These are phyloP conservation scores for Elsinoe arachidis DNA, from an alignment of 2,329 filamentous ascomycete species.

Conservation along the genomic window DNA sequence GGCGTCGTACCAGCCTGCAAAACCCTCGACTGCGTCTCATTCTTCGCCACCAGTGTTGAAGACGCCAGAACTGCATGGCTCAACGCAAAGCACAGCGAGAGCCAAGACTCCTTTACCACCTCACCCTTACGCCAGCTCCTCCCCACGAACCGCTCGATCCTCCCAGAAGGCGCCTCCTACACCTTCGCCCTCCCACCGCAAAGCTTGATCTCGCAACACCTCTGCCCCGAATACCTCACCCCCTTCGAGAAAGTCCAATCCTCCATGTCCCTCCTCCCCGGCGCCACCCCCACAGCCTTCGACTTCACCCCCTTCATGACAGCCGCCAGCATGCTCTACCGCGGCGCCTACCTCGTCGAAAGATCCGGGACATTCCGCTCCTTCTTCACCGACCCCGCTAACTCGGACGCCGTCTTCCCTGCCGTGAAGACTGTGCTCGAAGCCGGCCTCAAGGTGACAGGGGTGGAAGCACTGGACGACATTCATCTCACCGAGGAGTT, in stretches of 20 bases:
- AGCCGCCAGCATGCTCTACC: constrained; percentile 48
- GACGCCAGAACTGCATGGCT: constrained; percentile 45
- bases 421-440: constrained; percentile 1
- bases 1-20: constrained; percentile 49
- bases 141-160: neutral
- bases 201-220: neutral
- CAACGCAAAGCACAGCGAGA: constrained; percentile 29
- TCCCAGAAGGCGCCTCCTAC: neutral
- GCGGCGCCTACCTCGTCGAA: constrained; percentile 50
- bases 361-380: constrained; percentile 22
- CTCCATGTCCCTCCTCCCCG: constrained; percentile 20
- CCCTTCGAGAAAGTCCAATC: neutral
- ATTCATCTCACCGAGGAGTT: neutral
- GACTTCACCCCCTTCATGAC: constrained; percentile 45
- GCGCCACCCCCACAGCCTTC: constrained; percentile 35
- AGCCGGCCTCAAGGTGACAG: neutral
- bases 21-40: constrained; percentile 50
- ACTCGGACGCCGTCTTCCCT: neutral
- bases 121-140: neutral
- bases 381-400: neutral
- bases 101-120: neutral
- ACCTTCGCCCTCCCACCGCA: neutral
- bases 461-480: neutral
- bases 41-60: constrained; percentile 41
- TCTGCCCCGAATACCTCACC: neutral